These are phyloP conservation scores for Trichophyton rubrum DNA, from an alignment of 2,329 filamentous ascomycete genomes.

Conservation along the genomic window DNA sequence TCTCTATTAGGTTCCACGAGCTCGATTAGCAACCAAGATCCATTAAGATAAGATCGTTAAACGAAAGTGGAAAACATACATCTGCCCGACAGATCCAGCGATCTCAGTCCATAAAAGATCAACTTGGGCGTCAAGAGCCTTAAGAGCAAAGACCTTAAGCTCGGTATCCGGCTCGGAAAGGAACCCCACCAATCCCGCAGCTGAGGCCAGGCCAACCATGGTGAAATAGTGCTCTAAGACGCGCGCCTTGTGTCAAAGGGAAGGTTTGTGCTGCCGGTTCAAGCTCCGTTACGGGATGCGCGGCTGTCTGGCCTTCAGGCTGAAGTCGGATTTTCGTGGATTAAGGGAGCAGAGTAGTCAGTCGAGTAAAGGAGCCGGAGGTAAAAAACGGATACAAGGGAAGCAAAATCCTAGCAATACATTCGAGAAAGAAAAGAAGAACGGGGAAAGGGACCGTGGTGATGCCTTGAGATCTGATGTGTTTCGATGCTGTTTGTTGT, in stretches of 20 bases:
- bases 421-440: neutral
- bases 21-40: neutral
- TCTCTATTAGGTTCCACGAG: constrained; percentile 48
- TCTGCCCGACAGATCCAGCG: constrained; percentile 78
- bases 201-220: constrained; percentile 91
- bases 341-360: neutral
- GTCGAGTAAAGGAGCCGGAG: neutral
- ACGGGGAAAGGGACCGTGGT: neutral
- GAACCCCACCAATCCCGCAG: constrained; percentile 88
- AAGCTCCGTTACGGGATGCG: neutral
- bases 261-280: neutral
- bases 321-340: neutral
- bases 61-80: constrained; percentile 48
- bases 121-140: constrained; percentile 91
- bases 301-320: neutral
- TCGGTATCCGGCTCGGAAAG: constrained; percentile 88
- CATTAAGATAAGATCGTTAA: neutral
- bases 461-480: neutral
- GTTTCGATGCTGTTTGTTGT: neutral
- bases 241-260: neutral
- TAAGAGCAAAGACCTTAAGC: constrained; percentile 86
- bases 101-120: constrained; percentile 97
- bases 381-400: neutral
- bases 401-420: constrained; percentile 1
- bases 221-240: constrained; percentile 17